Evolutionary conservation across 2,329 filamentous ascomycete species (phyloP).

Genomic region (Microdochium nivale): DNA sequence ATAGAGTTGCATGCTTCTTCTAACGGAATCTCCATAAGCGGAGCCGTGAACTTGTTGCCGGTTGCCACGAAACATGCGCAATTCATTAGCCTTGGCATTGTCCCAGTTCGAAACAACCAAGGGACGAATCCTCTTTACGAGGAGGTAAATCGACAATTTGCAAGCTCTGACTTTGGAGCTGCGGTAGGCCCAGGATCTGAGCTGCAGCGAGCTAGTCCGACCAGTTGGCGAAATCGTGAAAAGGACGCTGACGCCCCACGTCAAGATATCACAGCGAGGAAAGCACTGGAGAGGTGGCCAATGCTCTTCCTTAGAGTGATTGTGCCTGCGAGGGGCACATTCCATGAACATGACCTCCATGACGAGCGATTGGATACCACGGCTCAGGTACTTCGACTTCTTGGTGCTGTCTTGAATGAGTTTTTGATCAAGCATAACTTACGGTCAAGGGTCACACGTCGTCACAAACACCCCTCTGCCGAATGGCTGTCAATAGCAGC

Average conservation of each 20-base stretch:
- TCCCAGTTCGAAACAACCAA: constrained; percentile 48
- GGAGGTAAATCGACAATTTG: constrained; percentile 70
- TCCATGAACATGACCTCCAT: neutral
- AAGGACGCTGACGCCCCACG: constrained; percentile 39
- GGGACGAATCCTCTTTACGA: constrained; percentile 63
- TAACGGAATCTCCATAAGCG: constrained; percentile 52
- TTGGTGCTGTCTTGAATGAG: constrained; percentile 22
- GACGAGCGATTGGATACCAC: neutral
- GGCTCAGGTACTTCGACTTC: neutral
- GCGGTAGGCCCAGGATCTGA: constrained; percentile 31
- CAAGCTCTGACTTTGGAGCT: constrained; percentile 66
- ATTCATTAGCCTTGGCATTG: constrained; percentile 72
- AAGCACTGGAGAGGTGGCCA: constrained; percentile 72
- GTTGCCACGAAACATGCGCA: constrained; percentile 65
- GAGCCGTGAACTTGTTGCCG: constrained; percentile 63
- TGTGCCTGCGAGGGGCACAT: constrained; percentile 9
- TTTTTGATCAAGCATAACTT: constrained; percentile 52
- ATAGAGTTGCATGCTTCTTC: constrained; percentile 60
- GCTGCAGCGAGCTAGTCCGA: neutral
- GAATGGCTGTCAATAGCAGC: constrained; percentile 5
- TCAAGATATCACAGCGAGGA: constrained; percentile 46
- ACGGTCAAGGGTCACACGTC: constrained; percentile 34
- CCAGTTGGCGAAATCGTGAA: constrained; percentile 6
- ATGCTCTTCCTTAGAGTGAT: constrained; percentile 77
- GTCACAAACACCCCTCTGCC: constrained; percentile 1